phyloP scores from a whole-genome alignment of 139 green algal genomes.

The Picochlorum sp. region DNA sequence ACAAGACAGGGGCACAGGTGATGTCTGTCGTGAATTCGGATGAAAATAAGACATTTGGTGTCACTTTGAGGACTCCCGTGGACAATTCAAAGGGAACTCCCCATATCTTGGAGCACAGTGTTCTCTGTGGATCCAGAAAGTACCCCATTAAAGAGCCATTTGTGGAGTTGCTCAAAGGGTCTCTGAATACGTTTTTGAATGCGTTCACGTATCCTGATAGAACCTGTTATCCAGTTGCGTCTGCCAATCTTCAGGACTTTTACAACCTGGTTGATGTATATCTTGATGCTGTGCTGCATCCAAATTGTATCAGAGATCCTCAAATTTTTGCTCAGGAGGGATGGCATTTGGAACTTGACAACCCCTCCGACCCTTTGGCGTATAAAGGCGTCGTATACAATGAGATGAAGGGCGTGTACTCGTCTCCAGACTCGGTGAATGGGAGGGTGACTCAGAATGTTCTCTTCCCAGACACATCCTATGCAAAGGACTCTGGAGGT shows the following conservation, averaged over 20 bases:
- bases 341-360: conserved; percentile 83
- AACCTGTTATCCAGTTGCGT: conserved; percentile 97
- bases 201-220: conserved; percentile 99
- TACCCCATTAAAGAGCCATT: conserved; percentile 90
- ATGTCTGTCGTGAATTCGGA: conserved; percentile 90
- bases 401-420: conserved; percentile 99
- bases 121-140: conserved; percentile 89
- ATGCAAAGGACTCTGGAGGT: conserved; percentile 84
- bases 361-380: conserved; percentile 54
- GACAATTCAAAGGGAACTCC: conserved; percentile 79
- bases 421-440: conserved; percentile 82
- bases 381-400: conserved; percentile 99
- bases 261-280: conserved; percentile 99
- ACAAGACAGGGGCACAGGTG: conserved; percentile 77
- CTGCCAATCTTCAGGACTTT: conserved; percentile 85
- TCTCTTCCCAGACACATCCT: conserved; percentile 82
- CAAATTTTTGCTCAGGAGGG: conserved; percentile 88
- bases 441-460: conserved; percentile 66
- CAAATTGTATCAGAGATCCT: conserved; percentile 75
- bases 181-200: conserved; percentile 98
- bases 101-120: conserved; percentile 97
- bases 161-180: conserved; percentile 96
- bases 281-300: conserved; percentile 95
- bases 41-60: conserved; percentile 99
- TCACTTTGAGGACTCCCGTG: conserved; percentile 90